Base-by-base conservation (phyloP, 1,139 yeast genomes). In the Suhomyces kunorum region DNA sequence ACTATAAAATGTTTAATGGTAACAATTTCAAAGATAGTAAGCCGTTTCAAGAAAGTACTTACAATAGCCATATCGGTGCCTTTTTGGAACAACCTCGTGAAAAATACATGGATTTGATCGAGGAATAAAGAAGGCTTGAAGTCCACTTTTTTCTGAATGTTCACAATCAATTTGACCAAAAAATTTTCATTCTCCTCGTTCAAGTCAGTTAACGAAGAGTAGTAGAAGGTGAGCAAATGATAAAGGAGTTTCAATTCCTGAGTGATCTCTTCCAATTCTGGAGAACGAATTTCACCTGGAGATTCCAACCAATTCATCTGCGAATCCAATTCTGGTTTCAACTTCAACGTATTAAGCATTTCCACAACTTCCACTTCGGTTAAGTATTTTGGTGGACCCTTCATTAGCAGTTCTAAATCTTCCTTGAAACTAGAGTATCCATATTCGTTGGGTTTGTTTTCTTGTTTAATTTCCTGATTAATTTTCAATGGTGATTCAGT, bases 341-440 rank as follows among this genome's bases (percentile, higher is more conserved):
- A 6, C 18, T 32, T 31, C 38, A 25, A 19, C 3, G 34, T 15
- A 18, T 28, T 34, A 12, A 54, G 40, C 8, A 53, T 32, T 8
- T 59, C 65, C 1, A 36, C 34, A 6, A 57, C 29, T 33, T 65
- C 70, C 2, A 44, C 46, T 2, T 32, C 38, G 5, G 45, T 47
- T 42, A 63, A 46, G 6, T 36, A 39, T 8, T 23, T 39, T 11
- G 38, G 42, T 1, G 48, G 44, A 1, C 31, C 35, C 8, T 47
- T 46, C 19, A 57, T 33, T 8, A 68, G 44, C 7, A 33, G 38
- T 13, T 59, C 60, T 35, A 69, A 53, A 38, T 65, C 70, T 15
- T 50, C 50, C 29, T 59, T 52, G 42, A 70, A 68, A 17, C 55
- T 60, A 7, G 50, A 55, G 2, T 25, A 38, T 6, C 24, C 34